Conservation (phyloP, 2,329 filamentous ascomycete species). For the Fusarium globosum region DNA sequence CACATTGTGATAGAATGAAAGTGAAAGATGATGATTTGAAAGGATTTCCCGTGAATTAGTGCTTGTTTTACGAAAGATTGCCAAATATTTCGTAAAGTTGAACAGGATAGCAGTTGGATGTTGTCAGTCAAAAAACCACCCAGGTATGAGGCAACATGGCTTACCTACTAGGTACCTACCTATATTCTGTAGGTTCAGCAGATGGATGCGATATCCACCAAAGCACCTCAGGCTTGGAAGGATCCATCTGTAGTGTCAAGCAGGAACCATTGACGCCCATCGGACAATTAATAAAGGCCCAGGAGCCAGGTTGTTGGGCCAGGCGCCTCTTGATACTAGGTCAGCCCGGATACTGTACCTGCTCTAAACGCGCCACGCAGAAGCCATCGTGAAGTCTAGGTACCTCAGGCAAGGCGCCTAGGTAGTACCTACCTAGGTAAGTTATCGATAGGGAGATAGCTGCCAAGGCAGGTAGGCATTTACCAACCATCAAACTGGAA, state of each 20-base stretch:
- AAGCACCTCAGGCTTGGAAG: not conserved
- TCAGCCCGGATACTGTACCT: not conserved
- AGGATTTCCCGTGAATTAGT: not conserved
- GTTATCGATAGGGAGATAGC: not conserved
- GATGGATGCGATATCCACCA: not conserved
- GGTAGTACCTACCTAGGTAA: too few relatives aligned
- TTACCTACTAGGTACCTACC: not conserved
- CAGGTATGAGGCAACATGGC: not conserved
- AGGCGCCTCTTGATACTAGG: constrained; percentile 1
- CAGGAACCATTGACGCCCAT: not conserved
- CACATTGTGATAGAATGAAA: constrained; percentile 38
- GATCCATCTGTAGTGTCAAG: not conserved
- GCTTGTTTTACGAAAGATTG: not conserved
- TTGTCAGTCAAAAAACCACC: not conserved
- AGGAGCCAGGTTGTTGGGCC: constrained; percentile 23
- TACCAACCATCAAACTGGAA: not conserved
- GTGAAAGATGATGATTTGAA: not conserved
- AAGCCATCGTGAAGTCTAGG: constrained; percentile 12
- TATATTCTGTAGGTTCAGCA: not conserved
- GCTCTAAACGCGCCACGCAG: constrained; percentile 17
- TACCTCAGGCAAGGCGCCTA: not conserved
- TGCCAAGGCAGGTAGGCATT: not conserved
- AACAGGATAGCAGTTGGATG: not conserved
- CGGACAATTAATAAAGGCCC: not conserved
- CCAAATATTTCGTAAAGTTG: not conserved